Percentiles rank a stretch among this genome's conserved stretches.
Conservation (phyloP, 139 green algal species). For the Tetradesmus lagerheimii region DNA sequence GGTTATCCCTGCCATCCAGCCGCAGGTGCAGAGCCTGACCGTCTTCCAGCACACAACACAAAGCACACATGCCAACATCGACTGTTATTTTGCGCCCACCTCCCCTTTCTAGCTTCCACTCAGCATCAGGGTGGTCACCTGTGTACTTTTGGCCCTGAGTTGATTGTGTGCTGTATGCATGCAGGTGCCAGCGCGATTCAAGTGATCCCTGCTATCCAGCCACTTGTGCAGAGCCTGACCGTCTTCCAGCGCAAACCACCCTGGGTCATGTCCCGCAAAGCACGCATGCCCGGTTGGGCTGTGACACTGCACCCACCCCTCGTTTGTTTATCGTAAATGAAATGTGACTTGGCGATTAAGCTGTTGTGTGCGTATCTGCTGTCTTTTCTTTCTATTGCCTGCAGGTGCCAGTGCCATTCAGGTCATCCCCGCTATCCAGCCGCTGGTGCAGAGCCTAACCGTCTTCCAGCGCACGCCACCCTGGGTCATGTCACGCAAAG, state of each 20-base stretch:
- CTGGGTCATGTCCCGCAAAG: conserved; percentile 30
- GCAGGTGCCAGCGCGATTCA: conserved; percentile 33
- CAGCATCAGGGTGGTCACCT: no score
- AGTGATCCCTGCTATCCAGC: conserved; percentile 20
- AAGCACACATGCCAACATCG: neutral
- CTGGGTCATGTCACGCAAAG: conserved; percentile 31
- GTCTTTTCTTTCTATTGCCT: no score
- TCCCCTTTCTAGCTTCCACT: no score
- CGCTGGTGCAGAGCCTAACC: neutral
- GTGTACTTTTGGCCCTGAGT: no score
- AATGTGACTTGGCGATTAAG: no score
- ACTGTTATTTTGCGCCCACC: no score
- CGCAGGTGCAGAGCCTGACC: neutral
- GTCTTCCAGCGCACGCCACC: conserved; percentile 32
- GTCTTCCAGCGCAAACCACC: conserved; percentile 30
- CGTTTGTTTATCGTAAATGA: no score
- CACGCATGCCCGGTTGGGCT: neutral
- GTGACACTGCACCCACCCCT: no score
- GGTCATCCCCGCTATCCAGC: conserved; percentile 24
- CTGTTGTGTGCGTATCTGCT: no score
- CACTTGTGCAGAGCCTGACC: neutral
- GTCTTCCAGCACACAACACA: conserved; percentile 31
- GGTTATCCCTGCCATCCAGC: conserved; percentile 23
- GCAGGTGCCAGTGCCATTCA: conserved; percentile 33
- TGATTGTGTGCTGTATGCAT: no score